These are phyloP conservation scores for Rhodosorus marinus DNA, from an alignment of 23 red algal genomes.

Conservation along the genomic window DNA sequence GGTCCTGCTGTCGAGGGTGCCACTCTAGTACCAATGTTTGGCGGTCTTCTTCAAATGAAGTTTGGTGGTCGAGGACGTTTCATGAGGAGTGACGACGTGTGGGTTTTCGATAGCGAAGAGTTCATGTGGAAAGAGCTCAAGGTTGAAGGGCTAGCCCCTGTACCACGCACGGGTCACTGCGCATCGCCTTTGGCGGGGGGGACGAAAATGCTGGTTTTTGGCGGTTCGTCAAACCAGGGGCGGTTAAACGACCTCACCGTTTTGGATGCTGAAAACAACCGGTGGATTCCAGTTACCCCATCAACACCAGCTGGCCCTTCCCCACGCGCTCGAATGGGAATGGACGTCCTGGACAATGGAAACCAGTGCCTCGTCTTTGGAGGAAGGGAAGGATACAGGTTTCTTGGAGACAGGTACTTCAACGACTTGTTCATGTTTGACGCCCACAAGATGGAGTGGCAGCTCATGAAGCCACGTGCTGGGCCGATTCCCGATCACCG, in stretches of 20 bases:
- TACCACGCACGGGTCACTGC: constrained; percentile 21
- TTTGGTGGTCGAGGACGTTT: constrained; percentile 18
- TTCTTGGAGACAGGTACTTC: constrained; percentile 32
- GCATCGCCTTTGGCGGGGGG: constrained; percentile 11
- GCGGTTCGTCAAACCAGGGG: constrained; percentile 15
- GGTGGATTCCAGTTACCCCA: constrained; percentile 30
- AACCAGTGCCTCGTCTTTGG: constrained; percentile 17
- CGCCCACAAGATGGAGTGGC: constrained; percentile 21
- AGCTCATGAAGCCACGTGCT: constrained; percentile 16
- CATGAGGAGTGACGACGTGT: constrained; percentile 5
- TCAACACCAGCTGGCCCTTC: constrained; percentile 4
- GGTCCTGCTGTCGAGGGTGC: constrained; percentile 18
- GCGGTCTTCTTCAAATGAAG: constrained; percentile 10
- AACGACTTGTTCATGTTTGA: constrained; percentile 18
- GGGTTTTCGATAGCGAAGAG: background rate
- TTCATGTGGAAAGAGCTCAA: constrained; percentile 2
- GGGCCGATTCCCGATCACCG: constrained; percentile 13
- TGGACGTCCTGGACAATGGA: constrained; percentile 12
- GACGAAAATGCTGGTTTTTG: constrained; percentile 30
- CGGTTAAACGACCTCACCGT: constrained; percentile 17
- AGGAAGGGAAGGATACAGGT: constrained; percentile 27
- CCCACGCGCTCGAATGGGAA: constrained; percentile 14
- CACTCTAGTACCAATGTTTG: constrained; percentile 12
- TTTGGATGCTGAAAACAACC: constrained; percentile 13
- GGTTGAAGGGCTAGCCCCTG: constrained; percentile 9